These are phyloP conservation scores for Ceratocystis huliohia DNA, from an alignment of 2,329 filamentous ascomycete genomes.

Conservation along the genomic window DNA sequence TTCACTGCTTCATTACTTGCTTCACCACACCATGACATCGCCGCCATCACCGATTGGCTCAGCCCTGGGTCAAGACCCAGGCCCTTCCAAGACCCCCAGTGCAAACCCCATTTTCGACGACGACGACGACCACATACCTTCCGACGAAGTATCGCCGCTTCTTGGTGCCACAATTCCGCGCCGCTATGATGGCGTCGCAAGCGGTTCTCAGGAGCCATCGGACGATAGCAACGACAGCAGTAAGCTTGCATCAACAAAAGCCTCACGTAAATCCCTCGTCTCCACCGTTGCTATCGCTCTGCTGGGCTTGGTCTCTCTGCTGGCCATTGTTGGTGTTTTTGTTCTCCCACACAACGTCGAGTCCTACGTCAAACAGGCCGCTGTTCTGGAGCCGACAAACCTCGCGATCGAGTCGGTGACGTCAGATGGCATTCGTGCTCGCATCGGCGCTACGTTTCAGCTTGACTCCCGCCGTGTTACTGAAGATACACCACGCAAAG, in stretches of 20 bases:
- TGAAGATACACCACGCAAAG: constrained; percentile 55
- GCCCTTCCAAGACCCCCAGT: background rate
- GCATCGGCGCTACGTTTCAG: constrained; percentile 68
- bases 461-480: constrained; percentile 67
- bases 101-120: constrained; percentile 23
- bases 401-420: constrained; percentile 81
- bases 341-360: constrained; percentile 68
- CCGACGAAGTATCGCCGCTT: constrained; percentile 40
- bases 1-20: background rate
- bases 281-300: constrained; percentile 60
- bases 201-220: constrained; percentile 23
- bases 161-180: constrained; percentile 31
- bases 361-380: constrained; percentile 73
- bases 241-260: constrained; percentile 23
- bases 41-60: background rate
- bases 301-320: constrained; percentile 49
- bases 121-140: constrained; percentile 24
- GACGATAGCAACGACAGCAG: constrained; percentile 22
- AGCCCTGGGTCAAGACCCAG: constrained; percentile 3
- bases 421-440: constrained; percentile 59
- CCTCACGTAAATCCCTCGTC: constrained; percentile 41
- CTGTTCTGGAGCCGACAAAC: constrained; percentile 69
- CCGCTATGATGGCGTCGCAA: constrained; percentile 31
- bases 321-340: constrained; percentile 68
- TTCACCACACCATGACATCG: constrained; percentile 1